A percentile compares a stretch with the other conserved stretches of the same genome.
phyloP scores from a whole-genome alignment of 768 basidiomycete genomes.

The Pleurotus djamor region DNA sequence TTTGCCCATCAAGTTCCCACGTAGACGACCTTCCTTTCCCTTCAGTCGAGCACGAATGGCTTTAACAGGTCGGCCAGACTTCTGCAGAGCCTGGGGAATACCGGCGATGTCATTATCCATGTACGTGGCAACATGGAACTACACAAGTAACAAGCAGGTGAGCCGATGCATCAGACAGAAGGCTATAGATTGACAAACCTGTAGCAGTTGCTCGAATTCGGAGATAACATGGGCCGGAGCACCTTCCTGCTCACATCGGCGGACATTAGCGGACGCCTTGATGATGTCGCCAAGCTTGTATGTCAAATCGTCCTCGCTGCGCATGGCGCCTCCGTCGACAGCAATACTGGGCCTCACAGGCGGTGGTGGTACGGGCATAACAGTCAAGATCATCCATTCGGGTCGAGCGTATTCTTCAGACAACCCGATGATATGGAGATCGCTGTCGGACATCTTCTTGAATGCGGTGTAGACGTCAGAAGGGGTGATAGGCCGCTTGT shows the following conservation, averaged over 20 bases:
- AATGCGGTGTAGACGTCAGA: slow-evolving; percentile 92
- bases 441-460: slow-evolving; percentile 91
- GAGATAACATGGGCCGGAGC: slow-evolving; percentile 94
- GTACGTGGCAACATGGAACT: slow-evolving; percentile 99
- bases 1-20: slow-evolving; percentile 99
- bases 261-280: slow-evolving; percentile 90
- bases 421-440: slow-evolving; percentile 86
- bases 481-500: slow-evolving; percentile 80
- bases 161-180: not conserved
- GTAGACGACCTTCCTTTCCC: slow-evolving; percentile 97
- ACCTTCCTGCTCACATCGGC: slow-evolving; percentile 93
- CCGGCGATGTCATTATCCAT: slow-evolving; percentile 99
- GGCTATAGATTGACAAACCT: slow-evolving; percentile 48
- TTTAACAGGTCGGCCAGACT: slow-evolving; percentile 96
- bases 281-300: slow-evolving; percentile 98
- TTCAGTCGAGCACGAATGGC: slow-evolving; percentile 97
- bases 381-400: slow-evolving; percentile 99
- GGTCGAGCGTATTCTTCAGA: slow-evolving; percentile 96
- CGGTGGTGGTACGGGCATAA: slow-evolving; percentile 96
- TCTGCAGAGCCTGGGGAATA: slow-evolving; percentile 95
- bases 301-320: slow-evolving; percentile 97
- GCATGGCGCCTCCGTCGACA: slow-evolving; percentile 94
- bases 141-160: slow-evolving; percentile 8
- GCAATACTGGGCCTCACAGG: slow-evolving; percentile 98
- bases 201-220: slow-evolving; percentile 94